A percentile compares a stretch with the other conserved stretches of the same genome.
Evolutionary conservation across 768 basidiomycete species (phyloP).

Genomic region (Tricholoma bakamatsutake): DNA sequence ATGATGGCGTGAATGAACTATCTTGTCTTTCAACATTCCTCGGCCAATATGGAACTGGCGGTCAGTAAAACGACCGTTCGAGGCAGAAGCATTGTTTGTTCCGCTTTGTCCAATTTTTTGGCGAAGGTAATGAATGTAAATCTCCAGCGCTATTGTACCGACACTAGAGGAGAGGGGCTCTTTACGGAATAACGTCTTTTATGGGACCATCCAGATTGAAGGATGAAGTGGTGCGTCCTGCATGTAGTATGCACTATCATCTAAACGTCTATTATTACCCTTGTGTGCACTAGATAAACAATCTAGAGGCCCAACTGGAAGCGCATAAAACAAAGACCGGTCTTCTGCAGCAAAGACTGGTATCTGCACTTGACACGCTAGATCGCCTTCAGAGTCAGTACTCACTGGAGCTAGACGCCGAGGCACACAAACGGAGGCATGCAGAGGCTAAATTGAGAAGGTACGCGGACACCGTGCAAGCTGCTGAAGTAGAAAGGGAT

Average conservation of each 20-base stretch:
- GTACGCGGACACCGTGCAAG: slow-evolving; percentile 25
- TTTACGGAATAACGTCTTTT: background rate
- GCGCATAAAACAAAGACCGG: background rate
- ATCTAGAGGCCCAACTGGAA: background rate
- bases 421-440: slow-evolving; percentile 24
- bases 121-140: background rate
- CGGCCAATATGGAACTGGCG: too few relatives aligned
- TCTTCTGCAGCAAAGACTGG: slow-evolving; percentile 1
- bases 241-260: background rate
- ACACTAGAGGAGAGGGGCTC: background rate
- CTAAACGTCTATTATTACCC: background rate
- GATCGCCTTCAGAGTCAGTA: slow-evolving; percentile 38
- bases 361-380: slow-evolving; percentile 41
- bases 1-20: too few relatives aligned
- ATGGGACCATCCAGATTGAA: background rate
- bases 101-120: background rate
- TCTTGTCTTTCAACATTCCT: too few relatives aligned
- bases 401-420: slow-evolving; percentile 31
- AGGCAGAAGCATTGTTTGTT: background rate
- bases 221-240: background rate
- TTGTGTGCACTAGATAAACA: background rate
- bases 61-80: too few relatives aligned
- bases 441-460: slow-evolving; percentile 34
- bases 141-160: background rate
- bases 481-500: slow-evolving; percentile 42